Conservation (phyloP, 2,329 filamentous ascomycete species). For the Delphinella strobiligena region DNA sequence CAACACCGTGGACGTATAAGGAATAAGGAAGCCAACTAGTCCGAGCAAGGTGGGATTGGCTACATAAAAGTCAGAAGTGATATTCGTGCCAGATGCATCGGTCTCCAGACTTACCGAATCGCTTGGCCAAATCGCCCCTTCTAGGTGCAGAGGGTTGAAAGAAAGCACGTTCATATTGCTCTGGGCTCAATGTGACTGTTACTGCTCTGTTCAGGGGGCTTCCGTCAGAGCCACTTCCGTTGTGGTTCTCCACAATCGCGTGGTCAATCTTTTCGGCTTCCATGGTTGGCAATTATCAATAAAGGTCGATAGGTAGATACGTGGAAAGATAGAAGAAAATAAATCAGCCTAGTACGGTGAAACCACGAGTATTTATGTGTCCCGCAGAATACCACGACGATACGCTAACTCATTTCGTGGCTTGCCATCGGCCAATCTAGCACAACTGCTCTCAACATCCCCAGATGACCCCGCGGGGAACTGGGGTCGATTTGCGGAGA, state of each 20-base stretch:
- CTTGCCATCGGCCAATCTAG: no score
- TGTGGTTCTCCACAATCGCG: neutral
- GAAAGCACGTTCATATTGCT: constrained; percentile 18
- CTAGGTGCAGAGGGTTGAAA: constrained; percentile 15
- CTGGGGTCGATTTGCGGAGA: no score
- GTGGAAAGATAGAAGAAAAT: no score
- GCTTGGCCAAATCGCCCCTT: constrained; percentile 15
- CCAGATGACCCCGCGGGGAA: no score
- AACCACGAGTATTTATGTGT: no score
- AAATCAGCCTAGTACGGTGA: no score
- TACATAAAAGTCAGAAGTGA: neutral
- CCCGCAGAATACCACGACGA: no score
- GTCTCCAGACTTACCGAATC: constrained; percentile 12
- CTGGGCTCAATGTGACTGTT: constrained; percentile 15
- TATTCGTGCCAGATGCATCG: neutral
- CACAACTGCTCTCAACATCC: no score
- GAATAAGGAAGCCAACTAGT: constrained; percentile 17
- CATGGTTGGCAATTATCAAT: neutral
- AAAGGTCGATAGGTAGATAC: no score
- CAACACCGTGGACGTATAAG: constrained; percentile 17
- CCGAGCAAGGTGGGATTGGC: constrained; percentile 18
- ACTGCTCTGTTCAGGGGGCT: constrained; percentile 14
- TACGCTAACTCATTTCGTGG: no score
- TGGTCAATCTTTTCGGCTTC: constrained; percentile 7
- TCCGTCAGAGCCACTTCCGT: constrained; percentile 2